A percentile compares a stretch with the other conserved stretches of the same genome.
These are phyloP conservation scores for Thymus quinquecostatus DNA, from an alignment of 257 asterid genomes.

Conservation along the genomic window DNA sequence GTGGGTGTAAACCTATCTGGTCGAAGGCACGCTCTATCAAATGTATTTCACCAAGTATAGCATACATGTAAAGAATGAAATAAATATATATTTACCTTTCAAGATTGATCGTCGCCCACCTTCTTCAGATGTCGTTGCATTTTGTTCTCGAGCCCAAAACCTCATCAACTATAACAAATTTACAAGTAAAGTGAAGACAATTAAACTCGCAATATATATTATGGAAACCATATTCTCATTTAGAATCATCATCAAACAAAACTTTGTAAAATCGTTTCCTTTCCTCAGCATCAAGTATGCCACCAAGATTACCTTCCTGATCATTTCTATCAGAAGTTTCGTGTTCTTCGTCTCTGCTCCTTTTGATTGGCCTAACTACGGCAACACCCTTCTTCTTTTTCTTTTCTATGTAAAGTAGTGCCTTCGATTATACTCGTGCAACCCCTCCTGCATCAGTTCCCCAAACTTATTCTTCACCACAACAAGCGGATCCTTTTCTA, in stretches of 20 bases:
- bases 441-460: conserved; percentile 88
- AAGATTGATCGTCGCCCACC: background rate
- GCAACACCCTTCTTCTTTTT: conserved; percentile 60
- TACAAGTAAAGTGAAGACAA: background rate
- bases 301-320: conserved; percentile 70
- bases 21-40: background rate
- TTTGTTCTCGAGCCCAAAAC: background rate
- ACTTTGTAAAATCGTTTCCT: conserved; percentile 77
- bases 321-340: conserved; percentile 39
- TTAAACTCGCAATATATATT: background rate
- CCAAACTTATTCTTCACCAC: conserved; percentile 86
- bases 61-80: background rate
- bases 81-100: background rate
- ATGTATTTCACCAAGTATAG: background rate
- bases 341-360: conserved; percentile 26
- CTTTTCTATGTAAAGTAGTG: conserved; percentile 67
- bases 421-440: conserved; percentile 77
- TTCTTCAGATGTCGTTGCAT: background rate
- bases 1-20: background rate
- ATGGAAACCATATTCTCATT: conserved; percentile 31
- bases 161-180: background rate
- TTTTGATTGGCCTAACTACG: conserved; percentile 38
- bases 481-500: conserved; percentile 83
- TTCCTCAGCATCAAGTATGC: conserved; percentile 86
- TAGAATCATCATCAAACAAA: conserved; percentile 64